Base-by-base conservation (phyloP, 192 early-diverging fungal species). In the Umbelopsis isabellina region DNA sequence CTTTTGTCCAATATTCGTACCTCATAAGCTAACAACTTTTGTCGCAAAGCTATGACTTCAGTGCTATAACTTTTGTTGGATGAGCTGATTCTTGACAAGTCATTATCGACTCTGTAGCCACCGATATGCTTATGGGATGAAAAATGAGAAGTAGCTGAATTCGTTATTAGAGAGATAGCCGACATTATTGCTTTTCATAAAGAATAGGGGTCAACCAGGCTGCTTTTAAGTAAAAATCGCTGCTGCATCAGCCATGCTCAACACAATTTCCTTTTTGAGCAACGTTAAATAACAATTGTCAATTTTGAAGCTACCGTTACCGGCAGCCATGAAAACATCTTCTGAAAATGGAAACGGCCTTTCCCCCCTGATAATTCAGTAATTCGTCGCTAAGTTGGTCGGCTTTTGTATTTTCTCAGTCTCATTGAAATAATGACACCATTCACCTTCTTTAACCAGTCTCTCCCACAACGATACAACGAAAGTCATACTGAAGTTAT, bases 201-300 rank as follows among this genome's bases (percentile, higher is more conserved):
- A 25, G 30, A 61, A 27, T 18, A 61, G 16, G 25, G 30, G 15
- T n/a, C 15, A 35, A 13, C 16, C 11, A 15, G 55, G 55, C 55
- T 61, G 27, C 33, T 61, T 25, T 35, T 33, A 49, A 10, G 48
- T 49, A 49, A 49, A 21, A 21, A 6, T 35, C 25, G 53, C 18
- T 13, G 27, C 27, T 15, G 16, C 27, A 21, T 49, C 18, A 21
- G 48, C 48, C 55, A 22, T 61, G 27, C 2, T 11, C 55, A 41
- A 27, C 55, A 10, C 25, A 61, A 35, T 61, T 61, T 35, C 55
- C 30, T 61, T 61, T 61, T 61, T 35, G 15, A 49, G 55, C 12
- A 33, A 12, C 23, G 25, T 30, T n/a, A 61, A 61, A 61, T 41
- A 61, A 61, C 55, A 61, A 61, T 61, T 27, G 55, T 61, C 55